Percentiles rank a stretch among this genome's conserved stretches.
Conservation (phyloP, 495 filamentous ascomycete genomes). For the Penicillium cosmopolitanum region DNA sequence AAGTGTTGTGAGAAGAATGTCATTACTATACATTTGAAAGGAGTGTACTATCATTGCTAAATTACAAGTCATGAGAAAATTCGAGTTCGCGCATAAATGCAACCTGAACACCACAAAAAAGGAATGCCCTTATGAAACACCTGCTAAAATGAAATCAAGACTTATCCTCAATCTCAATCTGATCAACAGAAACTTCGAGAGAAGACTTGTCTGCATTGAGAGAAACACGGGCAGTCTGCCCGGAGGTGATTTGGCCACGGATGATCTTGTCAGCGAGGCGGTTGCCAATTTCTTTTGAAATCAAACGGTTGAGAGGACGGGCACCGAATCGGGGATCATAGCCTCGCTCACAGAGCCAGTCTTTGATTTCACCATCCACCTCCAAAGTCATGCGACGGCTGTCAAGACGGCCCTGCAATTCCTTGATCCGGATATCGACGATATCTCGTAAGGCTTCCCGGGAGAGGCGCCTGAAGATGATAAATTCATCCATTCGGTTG, state of each 20-base stretch:
- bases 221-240: conserved; percentile 69
- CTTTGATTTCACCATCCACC: conserved; percentile 70
- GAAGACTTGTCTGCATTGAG: conserved; percentile 54
- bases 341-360: conserved; percentile 85
- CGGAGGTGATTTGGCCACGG: conserved; percentile 75
- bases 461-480: conserved; percentile 87
- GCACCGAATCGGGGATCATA: conserved; percentile 93
- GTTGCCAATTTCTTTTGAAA: conserved; percentile 87
- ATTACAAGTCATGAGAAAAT: background rate
- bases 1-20: conserved; percentile 4
- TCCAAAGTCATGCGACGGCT: conserved; percentile 80
- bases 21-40: conserved; percentile 18
- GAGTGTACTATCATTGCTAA: background rate
- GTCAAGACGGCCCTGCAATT: conserved; percentile 81
- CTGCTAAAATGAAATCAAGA: conserved; percentile 10
- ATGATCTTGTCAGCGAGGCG: conserved; percentile 89
- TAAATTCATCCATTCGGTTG: conserved; percentile 96
- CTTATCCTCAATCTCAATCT: conserved; percentile 15
- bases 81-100: conserved; percentile 4
- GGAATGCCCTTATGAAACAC: conserved; percentile 9
- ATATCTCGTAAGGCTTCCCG: conserved; percentile 82
- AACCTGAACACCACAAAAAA: conserved; percentile 10
- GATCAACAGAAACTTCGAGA: conserved; percentile 35
- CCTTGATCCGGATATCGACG: conserved; percentile 85
- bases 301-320: conserved; percentile 88